Evolutionary conservation across 805 yeast genomes (phyloP), one percentile per base, ranked within the genome.

Genomic region (Zygotorulaspora florentina): DNA sequence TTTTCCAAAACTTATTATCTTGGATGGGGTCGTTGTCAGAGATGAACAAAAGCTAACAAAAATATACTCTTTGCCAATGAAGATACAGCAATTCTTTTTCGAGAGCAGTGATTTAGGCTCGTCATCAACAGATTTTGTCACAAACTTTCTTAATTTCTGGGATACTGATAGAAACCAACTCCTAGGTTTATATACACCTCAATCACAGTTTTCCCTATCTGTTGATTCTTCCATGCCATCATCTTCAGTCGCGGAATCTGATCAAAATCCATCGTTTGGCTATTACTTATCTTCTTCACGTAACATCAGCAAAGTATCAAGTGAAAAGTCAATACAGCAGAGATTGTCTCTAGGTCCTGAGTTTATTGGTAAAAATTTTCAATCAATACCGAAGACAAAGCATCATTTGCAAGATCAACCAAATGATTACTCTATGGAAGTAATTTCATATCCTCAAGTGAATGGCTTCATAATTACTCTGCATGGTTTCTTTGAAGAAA

Each of bases 401-500:
- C 99, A 93, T 65, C 77, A 76, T 44, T 68, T 91, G 30, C 64
- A 75, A 40, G 73, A 77, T 18, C 71, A 75, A 39, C 90, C 96
- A 2, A 71, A 75, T 8, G 66, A 75, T 35, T 90, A 81, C 57
- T 77, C 95, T 20, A 77, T 90, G 68, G 96, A 93, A 61, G 75
- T 87, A 1, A 80, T 84, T 71, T 76, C 89, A 20, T 77, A 73
- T 46, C 81, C 87, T 7, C 81, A 77, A 39, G 77, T 89, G 25
- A 77, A 81, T 42, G 96, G 96, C 5, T 80, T 93, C 57, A 73
- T 86, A 58, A 76, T 91, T 37, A 72, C 80, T 0, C 67, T 91
- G 12, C 99, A 93, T 68, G 99, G 99, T 3, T 82, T 78, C 47
- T 91, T 79, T 60, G 81, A 80, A 41, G 98, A 93, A 65, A 62